Evolutionary conservation across 2,329 filamentous ascomycete genomes (phyloP).

Genomic region (Colletotrichum limetticola): DNA sequence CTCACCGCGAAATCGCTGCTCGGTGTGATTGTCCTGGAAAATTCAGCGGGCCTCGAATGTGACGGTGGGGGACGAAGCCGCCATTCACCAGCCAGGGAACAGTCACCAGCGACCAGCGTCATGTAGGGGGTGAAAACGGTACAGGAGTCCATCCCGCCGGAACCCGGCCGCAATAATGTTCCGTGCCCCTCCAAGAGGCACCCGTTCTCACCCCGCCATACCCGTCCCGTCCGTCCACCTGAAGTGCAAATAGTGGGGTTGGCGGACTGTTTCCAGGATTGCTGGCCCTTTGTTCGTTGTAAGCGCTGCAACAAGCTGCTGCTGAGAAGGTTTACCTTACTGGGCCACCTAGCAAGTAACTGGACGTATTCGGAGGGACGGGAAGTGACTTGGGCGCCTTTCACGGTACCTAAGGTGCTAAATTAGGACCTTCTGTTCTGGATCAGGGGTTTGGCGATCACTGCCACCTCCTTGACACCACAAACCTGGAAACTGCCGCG

Average conservation of each 20-base stretch:
- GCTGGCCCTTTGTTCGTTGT: background rate
- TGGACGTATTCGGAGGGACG: no score
- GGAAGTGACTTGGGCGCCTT: no score
- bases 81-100: background rate
- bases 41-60: slow-evolving; percentile 29
- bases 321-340: background rate
- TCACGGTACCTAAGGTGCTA: no score
- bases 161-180: background rate
- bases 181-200: slow-evolving; percentile 20
- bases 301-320: background rate
- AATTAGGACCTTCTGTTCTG: no score
- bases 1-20: background rate
- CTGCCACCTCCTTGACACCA: slow-evolving; percentile 38
- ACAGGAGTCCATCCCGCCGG: slow-evolving; percentile 1
- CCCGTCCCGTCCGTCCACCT: background rate
- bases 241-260: background rate
- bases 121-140: background rate
- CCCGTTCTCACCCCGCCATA: background rate
- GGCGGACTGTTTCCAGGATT: background rate
- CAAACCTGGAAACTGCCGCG: background rate
- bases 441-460: slow-evolving; percentile 36
- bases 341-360: no score
- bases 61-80: slow-evolving; percentile 29
- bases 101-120: background rate
- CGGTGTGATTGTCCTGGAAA: slow-evolving; percentile 20